Evolutionary conservation across 78 protist genomes (phyloP).

Genomic region (Dictyostelium firmibasis): DNA sequence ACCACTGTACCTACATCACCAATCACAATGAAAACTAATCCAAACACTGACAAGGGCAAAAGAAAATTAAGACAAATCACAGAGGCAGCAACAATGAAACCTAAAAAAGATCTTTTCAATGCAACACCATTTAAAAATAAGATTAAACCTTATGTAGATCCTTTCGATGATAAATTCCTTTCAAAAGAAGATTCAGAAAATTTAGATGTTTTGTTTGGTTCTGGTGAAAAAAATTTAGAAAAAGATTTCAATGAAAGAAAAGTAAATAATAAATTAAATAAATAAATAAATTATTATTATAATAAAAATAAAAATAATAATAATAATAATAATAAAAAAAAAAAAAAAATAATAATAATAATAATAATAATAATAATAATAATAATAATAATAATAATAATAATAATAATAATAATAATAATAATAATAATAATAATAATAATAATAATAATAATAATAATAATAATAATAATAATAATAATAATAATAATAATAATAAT

Average conservation of each 20-base stretch:
- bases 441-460: not conserved
- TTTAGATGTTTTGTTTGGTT: not conserved
- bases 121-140: not conserved
- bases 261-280: not conserved
- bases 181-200: not conserved
- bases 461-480: not conserved
- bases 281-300: no score
- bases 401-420: no score
- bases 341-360: no score
- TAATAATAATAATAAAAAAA: no score
- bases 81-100: not conserved
- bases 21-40: not conserved
- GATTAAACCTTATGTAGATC: not conserved
- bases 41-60: not conserved
- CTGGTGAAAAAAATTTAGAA: not conserved
- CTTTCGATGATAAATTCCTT: not conserved
- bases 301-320: no score
- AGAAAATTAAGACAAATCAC: constrained; percentile 12
- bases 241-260: not conserved
- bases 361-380: no score
- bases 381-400: no score
- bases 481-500: not conserved
- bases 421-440: no score
- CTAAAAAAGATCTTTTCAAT: not conserved
- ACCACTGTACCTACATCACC: not conserved